Conservation (phyloP, 139 green algal species). For the Pseudopediastrum boryanum region DNA sequence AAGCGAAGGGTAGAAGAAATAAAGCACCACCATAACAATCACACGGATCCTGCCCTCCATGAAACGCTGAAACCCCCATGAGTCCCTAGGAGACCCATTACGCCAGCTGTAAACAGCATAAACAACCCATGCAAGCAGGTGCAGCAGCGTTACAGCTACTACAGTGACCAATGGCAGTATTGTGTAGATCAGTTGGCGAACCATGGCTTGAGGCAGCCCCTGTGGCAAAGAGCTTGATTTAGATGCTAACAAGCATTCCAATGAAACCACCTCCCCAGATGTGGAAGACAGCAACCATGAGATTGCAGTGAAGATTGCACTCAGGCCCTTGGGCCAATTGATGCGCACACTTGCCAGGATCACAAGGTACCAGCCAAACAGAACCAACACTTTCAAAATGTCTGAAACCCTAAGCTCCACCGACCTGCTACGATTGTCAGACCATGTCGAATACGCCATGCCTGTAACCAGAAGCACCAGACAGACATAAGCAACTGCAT, state of each 20-base stretch:
- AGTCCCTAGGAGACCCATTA: too few species aligned
- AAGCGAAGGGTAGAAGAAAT: slow-evolving; percentile 7
- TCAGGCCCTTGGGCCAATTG: not conserved
- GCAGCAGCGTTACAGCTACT: not conserved
- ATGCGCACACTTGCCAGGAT: not conserved
- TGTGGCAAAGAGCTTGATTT: too few species aligned
- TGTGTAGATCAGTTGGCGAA: not conserved
- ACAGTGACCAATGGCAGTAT: not conserved
- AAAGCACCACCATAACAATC: not conserved
- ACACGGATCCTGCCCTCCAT: not conserved
- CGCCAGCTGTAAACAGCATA: not conserved
- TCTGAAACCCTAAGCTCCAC: slow-evolving; percentile 9
- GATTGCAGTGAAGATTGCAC: not conserved
- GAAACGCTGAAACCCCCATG: not conserved
- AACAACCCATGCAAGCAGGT: not conserved
- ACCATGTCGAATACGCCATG: slow-evolving; percentile 1
- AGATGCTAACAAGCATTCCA: not conserved
- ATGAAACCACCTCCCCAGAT: slow-evolving; percentile 3
- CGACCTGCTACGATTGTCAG: not conserved
- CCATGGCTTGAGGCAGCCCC: not conserved
- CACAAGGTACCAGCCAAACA: not conserved
- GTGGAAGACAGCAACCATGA: not conserved
- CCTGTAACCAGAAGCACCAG: not conserved
- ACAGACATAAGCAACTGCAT: not conserved
- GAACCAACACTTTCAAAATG: not conserved